These are phyloP conservation scores for Aspergillus conjunctus DNA, from an alignment of 495 filamentous ascomycete genomes.

Conservation along the genomic window DNA sequence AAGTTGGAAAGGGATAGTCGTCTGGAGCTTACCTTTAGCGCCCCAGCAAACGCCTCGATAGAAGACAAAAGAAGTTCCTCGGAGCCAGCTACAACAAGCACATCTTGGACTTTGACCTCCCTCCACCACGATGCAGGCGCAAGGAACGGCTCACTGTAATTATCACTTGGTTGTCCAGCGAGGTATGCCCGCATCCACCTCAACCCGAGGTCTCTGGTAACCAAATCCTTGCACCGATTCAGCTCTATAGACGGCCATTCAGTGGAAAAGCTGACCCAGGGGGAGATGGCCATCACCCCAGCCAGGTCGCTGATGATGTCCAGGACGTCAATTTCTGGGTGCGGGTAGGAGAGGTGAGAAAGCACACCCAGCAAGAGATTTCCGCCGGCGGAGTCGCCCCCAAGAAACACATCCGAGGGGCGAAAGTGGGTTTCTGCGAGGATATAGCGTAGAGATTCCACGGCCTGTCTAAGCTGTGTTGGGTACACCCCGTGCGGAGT, in stretches of 20 bases:
- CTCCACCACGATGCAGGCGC: not conserved
- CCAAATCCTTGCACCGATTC: not conserved
- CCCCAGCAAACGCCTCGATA: not conserved
- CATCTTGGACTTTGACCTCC: not conserved
- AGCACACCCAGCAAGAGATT: not conserved
- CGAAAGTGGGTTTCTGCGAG: not conserved
- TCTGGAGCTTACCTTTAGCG: not conserved
- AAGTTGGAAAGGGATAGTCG: not conserved
- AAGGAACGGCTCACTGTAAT: not conserved
- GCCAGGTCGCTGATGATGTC: not conserved
- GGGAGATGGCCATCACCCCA: not conserved
- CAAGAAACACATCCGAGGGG: not conserved
- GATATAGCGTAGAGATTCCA: not conserved
- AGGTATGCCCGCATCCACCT: not conserved
- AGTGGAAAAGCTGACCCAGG: not conserved
- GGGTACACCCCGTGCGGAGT: not conserved
- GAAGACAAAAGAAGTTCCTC: not conserved
- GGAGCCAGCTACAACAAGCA: not conserved
- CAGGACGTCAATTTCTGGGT: not conserved
- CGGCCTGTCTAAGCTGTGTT: not conserved
- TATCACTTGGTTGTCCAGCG: not conserved
- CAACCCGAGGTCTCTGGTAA: not conserved
- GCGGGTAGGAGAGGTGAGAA: not conserved
- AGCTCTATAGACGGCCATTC: not conserved
- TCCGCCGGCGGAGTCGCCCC: not conserved